Conservation (phyloP, 2,329 filamentous ascomycete genomes). For the Fusarium sambucinum region DNA sequence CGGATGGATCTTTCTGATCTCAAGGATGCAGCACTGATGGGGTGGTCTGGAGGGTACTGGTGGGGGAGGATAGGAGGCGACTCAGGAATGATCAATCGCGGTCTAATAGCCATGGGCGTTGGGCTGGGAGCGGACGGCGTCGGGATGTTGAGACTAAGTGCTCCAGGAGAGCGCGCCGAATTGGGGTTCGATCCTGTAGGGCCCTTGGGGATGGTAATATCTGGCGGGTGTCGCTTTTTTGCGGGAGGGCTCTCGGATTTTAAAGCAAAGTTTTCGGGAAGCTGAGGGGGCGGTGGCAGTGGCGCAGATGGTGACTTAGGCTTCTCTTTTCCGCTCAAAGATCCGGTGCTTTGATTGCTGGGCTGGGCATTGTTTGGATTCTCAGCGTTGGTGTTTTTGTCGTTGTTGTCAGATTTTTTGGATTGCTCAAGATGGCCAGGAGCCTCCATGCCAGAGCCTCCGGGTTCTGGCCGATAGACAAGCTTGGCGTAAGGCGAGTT, state of each 20-base stretch:
- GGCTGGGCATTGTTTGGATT: too few relatives aligned
- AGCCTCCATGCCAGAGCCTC: background rate
- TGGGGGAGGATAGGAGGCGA: conserved; percentile 28
- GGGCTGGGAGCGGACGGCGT: conserved; percentile 54
- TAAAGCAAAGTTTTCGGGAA: conserved; percentile 12
- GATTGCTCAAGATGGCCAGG: background rate
- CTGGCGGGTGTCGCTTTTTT: background rate
- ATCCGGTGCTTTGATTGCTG: background rate
- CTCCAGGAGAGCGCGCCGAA: conserved; percentile 1
- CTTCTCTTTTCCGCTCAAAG: background rate
- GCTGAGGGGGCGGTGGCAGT: conserved; percentile 5
- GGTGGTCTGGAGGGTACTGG: conserved; percentile 10
- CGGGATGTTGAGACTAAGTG: conserved; percentile 30
- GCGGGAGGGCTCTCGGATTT: background rate
- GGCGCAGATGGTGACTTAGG: background rate
- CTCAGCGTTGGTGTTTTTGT: too few relatives aligned
- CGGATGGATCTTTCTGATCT: conserved; percentile 40
- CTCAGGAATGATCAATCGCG: conserved; percentile 48
- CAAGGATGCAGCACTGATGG: conserved; percentile 38
- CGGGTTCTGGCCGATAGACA: conserved; percentile 45
- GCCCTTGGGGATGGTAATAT: conserved; percentile 7
- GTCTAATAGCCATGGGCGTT: conserved; percentile 48
- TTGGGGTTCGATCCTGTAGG: background rate
- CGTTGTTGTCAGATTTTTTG: too few relatives aligned
- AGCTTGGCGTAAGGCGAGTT: conserved; percentile 60